Conservation (phyloP, 306 rosid species). For the Luffa acutangula region DNA sequence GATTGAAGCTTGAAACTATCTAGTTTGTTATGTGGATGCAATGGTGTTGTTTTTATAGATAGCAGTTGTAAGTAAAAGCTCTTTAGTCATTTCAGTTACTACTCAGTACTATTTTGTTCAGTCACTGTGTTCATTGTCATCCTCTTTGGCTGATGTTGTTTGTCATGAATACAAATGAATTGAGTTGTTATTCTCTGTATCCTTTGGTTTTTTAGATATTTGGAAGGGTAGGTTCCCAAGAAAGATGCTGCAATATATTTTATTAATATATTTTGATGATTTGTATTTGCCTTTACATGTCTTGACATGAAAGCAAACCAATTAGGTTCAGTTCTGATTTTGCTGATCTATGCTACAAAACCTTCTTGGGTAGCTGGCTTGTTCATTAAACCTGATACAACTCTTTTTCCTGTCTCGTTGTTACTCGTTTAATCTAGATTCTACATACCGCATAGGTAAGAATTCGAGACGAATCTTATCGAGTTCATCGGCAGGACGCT, state of each 20-base stretch:
- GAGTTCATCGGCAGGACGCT: neutral
- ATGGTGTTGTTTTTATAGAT: neutral
- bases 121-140: neutral
- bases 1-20: neutral
- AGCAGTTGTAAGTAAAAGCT: neutral
- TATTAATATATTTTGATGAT: neutral
- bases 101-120: neutral
- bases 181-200: neutral
- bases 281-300: neutral
- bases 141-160: conserved; percentile 6
- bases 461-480: neutral
- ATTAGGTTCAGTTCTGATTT: conserved; percentile 1
- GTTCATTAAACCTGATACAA: neutral
- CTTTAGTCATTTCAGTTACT: neutral
- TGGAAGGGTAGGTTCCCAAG: neutral
- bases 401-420: neutral
- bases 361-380: neutral
- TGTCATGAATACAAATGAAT: neutral
- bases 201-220: neutral
- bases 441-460: neutral
- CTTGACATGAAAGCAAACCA: neutral
- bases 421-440: neutral
- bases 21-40: neutral
- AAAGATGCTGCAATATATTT: neutral
- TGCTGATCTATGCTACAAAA: neutral